A percentile compares a stretch with the other conserved stretches of the same genome.
Evolutionary conservation across 371 early-diverging fungal species (phyloP).

Genomic region (Rhizopus sp.): DNA sequence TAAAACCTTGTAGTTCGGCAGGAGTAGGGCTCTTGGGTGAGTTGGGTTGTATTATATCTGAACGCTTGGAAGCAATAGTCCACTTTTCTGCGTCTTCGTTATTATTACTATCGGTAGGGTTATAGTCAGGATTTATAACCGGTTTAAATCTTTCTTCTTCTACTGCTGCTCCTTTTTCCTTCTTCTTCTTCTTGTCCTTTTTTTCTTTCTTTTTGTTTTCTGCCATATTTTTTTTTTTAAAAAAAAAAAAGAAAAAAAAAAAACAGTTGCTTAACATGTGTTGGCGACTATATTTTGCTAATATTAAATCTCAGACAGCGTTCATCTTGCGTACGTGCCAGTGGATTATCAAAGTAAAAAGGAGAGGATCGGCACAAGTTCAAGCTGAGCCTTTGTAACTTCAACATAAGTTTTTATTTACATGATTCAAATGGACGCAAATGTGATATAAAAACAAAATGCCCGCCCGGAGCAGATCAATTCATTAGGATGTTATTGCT

Average conservation of each 20-base stretch:
- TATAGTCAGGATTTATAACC: slow-evolving; percentile 21
- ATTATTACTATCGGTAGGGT: slow-evolving; percentile 3
- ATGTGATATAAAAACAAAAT: too few species aligned
- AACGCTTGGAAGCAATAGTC: slow-evolving; percentile 8
- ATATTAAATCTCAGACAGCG: too few species aligned
- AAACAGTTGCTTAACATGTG: neutral
- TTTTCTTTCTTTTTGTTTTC: slow-evolving; percentile 12
- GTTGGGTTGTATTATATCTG: neutral
- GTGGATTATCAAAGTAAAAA: too few species aligned
- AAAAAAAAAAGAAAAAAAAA: neutral
- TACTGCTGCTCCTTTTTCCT: neutral
- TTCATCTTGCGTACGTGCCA: too few species aligned
- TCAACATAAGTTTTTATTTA: too few species aligned
- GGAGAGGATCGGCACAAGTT: too few species aligned
- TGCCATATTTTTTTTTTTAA: slow-evolving; percentile 1
- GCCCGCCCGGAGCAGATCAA: too few species aligned
- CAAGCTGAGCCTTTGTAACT: too few species aligned
- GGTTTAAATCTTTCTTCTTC: slow-evolving; percentile 19
- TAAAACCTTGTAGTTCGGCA: slow-evolving; percentile 24
- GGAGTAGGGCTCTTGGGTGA: slow-evolving; percentile 14
- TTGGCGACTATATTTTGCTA: too few species aligned
- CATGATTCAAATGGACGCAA: too few species aligned
- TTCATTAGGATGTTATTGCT: too few species aligned
- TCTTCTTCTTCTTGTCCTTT: slow-evolving; percentile 10
- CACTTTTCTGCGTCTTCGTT: slow-evolving; percentile 9